Evolutionary conservation across 768 basidiomycete genomes (phyloP), one percentile per base, ranked within the genome.

Genomic region (Boletus patriciae): DNA sequence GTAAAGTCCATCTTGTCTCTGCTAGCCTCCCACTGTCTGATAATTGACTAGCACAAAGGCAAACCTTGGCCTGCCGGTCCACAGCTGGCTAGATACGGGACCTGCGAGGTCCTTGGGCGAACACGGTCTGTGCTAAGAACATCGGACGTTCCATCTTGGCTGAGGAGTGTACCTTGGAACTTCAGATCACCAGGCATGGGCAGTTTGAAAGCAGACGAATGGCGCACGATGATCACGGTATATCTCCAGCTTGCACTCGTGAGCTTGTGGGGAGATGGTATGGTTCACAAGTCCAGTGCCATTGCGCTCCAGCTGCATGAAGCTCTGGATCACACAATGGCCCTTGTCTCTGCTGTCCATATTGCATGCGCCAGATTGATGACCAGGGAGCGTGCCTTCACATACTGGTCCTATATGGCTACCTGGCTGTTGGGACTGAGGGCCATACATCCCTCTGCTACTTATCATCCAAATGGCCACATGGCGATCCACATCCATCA

Each of bases 181-280:
- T 56, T 50, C 33, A 44, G 49, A 13, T 15, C n/a, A 13, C 18
- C 33, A 0, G 2, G 25, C 0, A 21, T 38, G 1, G 55, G 50
- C 1, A 46, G 11, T 2, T 18, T 51, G 48, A 57, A 57, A 16
- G 55, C 50, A 25, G 55, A 57, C 13, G 38, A 57, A 51, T 57
- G 55, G 55, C 16, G 13, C 2, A 51, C 31, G 0, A 25, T 57
- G 13, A 34, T n/a, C 5, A 57, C 36, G 1, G 27, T 57, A 1
- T 56, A n/a, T n/a, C n/a, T n/a, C n/a, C n/a, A n/a, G n/a, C n/a
- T n/a, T n/a, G n/a, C n/a, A n/a, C n/a, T n/a, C 1, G 23, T 50
- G 11, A 56, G n/a, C 9, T 6, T 56, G 2, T 50, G 48, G 43
- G 21, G 49, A 12, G 42, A 49, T 5, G 37, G 42, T 6, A n/a